These are phyloP conservation scores for Sporothrix protearum DNA, from an alignment of 2,329 filamentous ascomycete genomes.

Conservation along the genomic window DNA sequence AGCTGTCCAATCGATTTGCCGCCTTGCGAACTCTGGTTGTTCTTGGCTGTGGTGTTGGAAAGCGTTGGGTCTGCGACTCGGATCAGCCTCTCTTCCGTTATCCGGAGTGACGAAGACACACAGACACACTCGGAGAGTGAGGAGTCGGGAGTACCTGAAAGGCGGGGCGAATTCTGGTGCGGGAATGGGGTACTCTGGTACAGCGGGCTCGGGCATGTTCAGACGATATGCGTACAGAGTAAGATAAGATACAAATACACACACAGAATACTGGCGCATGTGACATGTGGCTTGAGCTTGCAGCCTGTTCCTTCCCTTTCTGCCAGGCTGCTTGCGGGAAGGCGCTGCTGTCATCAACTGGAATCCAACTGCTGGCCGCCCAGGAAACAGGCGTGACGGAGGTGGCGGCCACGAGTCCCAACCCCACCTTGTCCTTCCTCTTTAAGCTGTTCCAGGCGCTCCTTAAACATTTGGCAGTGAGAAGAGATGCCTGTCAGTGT, in stretches of 20 bases:
- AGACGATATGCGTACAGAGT: background rate
- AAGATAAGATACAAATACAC: background rate
- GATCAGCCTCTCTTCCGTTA: slow-evolving; percentile 14
- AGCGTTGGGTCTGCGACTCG: slow-evolving; percentile 12
- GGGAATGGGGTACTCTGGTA: background rate
- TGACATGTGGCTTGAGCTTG: slow-evolving; percentile 25
- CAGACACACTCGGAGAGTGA: background rate
- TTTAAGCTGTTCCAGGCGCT: background rate
- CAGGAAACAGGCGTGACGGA: background rate
- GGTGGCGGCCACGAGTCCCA: slow-evolving; percentile 8
- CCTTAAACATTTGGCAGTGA: background rate
- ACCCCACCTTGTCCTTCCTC: slow-evolving; percentile 15
- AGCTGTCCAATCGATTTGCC: background rate
- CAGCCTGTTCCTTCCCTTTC: background rate
- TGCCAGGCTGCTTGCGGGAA: background rate
- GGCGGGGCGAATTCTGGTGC: slow-evolving; percentile 10
- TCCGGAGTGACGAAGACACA: slow-evolving; percentile 11
- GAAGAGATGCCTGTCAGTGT: background rate
- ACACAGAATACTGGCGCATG: background rate
- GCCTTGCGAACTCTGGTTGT: background rate
- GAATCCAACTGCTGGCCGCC: slow-evolving; percentile 10
- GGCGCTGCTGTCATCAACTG: slow-evolving; percentile 21
- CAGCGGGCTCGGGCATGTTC: background rate
- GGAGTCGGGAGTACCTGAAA: background rate
- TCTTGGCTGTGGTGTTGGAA: background rate